Evolutionary conservation across 805 yeast genomes (phyloP), one percentile per base, ranked within the genome.

Genomic region (Lipomyces starkeyi): DNA sequence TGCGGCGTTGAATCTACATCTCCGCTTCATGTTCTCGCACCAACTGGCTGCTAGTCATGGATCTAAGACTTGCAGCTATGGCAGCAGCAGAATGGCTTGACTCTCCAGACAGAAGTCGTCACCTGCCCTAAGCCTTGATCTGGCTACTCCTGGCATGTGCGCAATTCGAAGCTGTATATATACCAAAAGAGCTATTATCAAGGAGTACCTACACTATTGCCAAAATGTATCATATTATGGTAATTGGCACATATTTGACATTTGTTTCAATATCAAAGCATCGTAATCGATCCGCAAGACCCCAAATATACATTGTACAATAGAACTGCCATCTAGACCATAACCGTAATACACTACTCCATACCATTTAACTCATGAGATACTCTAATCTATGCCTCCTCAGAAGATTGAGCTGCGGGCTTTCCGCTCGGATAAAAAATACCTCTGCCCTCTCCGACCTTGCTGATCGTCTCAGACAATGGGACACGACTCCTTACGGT

Each of bases 401-500:
- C 49, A 43, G 49, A 43, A 17, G 49, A 43, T 17, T 17, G 49
- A 13, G 20, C 20, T n/a, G 49, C 20, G 4, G 49, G 11, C 49
- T 43, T 43, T 20, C 56, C 63, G 59, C 62, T 47, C 3, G 73
- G 62, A 25, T 62, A 59, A 53, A 58, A 58, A 54, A 73, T 60
- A 9, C 75, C 75, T 25, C 75, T 71, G 7, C 75, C 75, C 58
- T 80, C 82, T 71, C 97, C 97, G 73, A 91, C 82, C 75, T 87
- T 88, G 69, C 86, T 89, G 34, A 89, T 85, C 9, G 96, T 90
- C 80, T 90, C 93, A 25, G 92, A 87, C 72, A 91, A 80, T 20
- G 97, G 97, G 75, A 91, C 86, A 83, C 97, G 88, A 81, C 87
- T 86, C 77, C 87, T 86, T 49, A 88, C 88, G 71, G 91, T 94